Base-by-base conservation (phyloP, 2,329 filamentous ascomycete genomes). In the Alternaria consortialis region DNA sequence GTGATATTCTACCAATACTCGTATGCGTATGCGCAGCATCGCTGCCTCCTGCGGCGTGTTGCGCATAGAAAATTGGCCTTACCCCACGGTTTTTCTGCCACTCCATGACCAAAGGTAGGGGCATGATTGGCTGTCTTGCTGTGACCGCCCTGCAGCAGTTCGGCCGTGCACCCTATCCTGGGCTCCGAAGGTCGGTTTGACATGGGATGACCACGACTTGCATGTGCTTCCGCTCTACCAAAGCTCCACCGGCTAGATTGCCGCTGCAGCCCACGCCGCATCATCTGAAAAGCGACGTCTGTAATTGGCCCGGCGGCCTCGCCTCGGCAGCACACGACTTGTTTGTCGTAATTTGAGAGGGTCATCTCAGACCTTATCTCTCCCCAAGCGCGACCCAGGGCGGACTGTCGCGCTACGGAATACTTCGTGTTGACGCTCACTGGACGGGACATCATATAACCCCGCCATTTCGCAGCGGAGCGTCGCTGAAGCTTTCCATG, bases 71-170 rank as follows among this genome's bases (percentile, higher is more conserved):
- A 73, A 72, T 72, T 65, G 65, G 62, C 66, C 67, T 77, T 77
- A 77, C 75, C 75, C 75, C 75, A 77, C 75, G 75, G 72, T 70
- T 72, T 76, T 63, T 63, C 74, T 76, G 74, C 74, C 72, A 59
- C 15, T 43, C 59, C 65, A 69, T 74, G 70, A 68, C 73, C 65
- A 61, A 60, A 70, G 66, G 60, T 63, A 55, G 64, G 48, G 59
- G 15, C 34, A 34, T 62, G 47, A 66, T 65, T 59, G 63, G 69
- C 62, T 58, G 56, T 64, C 64, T 62, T 70, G 70, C 72, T 69
- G 74, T 73, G 53, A 60, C 57, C 57, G 57, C 57, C 57, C 57
- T 60, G 53, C 57, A 56, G 57, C 65, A 67, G 66, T 50, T 62
- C 50, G 52, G 59, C 62, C 63, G 58, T 52, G 55, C 46, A 42